Evolutionary conservation across 2,329 filamentous ascomycete species (phyloP).

Genomic region (Apiospora kogelbergensis): DNA sequence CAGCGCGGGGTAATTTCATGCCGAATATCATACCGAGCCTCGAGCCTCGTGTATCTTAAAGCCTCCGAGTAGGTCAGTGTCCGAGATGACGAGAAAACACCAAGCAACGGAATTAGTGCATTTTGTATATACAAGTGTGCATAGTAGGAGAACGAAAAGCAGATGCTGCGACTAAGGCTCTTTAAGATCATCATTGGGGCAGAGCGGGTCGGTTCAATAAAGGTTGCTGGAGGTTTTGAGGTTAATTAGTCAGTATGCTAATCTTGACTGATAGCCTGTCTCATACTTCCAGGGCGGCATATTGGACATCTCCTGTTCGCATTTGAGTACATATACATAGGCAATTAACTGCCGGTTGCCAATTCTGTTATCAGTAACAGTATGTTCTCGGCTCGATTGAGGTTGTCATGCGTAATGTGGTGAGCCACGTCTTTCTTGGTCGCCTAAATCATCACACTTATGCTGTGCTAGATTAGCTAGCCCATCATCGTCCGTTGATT

Average conservation of each 20-base stretch:
- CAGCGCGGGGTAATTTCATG: conserved; percentile 5
- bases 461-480: background rate
- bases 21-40: background rate
- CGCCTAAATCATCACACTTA: background rate
- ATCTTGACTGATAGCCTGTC: too few species aligned
- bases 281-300: background rate
- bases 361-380: background rate
- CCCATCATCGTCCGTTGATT: background rate
- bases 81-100: too few species aligned
- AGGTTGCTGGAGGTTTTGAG: background rate
- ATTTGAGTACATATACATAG: too few species aligned
- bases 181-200: background rate
- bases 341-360: background rate
- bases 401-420: too few species aligned
- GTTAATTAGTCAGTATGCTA: background rate
- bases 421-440: background rate
- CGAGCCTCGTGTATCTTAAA: background rate
- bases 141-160: background rate
- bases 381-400: background rate
- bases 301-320: background rate
- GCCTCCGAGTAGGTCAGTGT: background rate
- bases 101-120: too few species aligned
- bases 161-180: background rate
- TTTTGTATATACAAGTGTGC: background rate
- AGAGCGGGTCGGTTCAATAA: background rate